Conservation (phyloP, 106 monocot species). For the Dioscorea dumetorum region DNA sequence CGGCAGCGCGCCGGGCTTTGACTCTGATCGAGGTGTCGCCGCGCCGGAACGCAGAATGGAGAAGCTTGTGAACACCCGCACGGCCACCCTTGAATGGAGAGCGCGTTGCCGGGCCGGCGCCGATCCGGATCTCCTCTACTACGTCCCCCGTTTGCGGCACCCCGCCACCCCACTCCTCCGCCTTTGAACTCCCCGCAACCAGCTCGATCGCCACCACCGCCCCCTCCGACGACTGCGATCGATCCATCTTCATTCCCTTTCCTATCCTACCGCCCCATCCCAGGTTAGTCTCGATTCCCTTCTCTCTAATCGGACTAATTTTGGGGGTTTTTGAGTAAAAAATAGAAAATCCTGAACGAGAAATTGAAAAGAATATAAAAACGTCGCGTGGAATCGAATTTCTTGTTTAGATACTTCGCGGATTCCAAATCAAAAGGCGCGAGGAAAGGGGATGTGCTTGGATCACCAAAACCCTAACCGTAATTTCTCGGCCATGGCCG, state of each 20-base stretch:
- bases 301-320: too few relatives aligned
- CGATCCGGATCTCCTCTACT: conserved; percentile 68
- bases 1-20: conserved; percentile 29
- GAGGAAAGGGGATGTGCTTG: too few relatives aligned
- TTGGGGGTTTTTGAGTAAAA: too few relatives aligned
- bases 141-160: conserved; percentile 77
- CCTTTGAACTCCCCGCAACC: conserved; percentile 38
- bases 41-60: conserved; percentile 52
- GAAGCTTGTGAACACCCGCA: conserved; percentile 54
- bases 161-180: conserved; percentile 55
- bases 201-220: conserved; percentile 67
- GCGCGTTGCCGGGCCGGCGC: conserved; percentile 9
- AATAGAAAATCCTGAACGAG: too few relatives aligned
- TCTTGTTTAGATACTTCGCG: too few relatives aligned
- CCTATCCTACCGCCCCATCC: too few relatives aligned
- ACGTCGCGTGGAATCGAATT: too few relatives aligned
- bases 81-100: conserved; percentile 69
- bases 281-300: too few relatives aligned
- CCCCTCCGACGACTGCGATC: neutral
- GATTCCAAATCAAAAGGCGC: too few relatives aligned
- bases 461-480: too few relatives aligned
- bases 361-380: too few relatives aligned
- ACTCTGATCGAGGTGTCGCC: conserved; percentile 59
- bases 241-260: conserved; percentile 19
- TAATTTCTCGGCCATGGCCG: too few relatives aligned